Evolutionary conservation across 805 yeast genomes (phyloP).

Genomic region (Candida suzukii): DNA sequence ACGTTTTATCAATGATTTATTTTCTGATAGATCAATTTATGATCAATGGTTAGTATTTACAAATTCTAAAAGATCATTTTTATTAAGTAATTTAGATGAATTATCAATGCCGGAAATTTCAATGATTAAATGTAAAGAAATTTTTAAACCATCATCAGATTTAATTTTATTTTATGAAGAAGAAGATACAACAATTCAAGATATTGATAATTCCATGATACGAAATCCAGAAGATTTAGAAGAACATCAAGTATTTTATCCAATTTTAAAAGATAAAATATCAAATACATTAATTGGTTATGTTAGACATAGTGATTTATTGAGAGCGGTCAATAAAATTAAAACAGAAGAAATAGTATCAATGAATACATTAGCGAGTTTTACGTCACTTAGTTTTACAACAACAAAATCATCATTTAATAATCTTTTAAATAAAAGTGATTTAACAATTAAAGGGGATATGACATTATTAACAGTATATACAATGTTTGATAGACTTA

Average conservation of each 20-base stretch:
- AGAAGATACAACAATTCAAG: conserved; percentile 16
- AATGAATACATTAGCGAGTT: conserved; percentile 10
- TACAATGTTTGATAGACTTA: conserved; percentile 31
- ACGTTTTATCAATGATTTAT: conserved; percentile 61
- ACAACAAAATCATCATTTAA: conserved; percentile 11
- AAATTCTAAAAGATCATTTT: conserved; percentile 30
- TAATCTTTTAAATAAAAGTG: neutral
- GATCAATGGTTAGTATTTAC: conserved; percentile 44
- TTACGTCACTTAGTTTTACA: conserved; percentile 2
- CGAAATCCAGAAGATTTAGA: neutral
- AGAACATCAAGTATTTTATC: conserved; percentile 24
- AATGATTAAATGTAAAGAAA: conserved; percentile 23
- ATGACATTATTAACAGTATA: conserved; percentile 28
- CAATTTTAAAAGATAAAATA: conserved; percentile 30
- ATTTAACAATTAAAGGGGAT: conserved; percentile 17
- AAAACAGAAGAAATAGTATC: conserved; percentile 6
- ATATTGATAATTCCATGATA: conserved; percentile 10
- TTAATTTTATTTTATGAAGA: conserved; percentile 26
- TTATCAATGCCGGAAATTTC: conserved; percentile 29
- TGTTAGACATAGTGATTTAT: conserved; percentile 31
- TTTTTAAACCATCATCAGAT: conserved; percentile 27
- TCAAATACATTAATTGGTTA: conserved; percentile 35
- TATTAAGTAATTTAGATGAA: conserved; percentile 32
- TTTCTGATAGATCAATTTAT: conserved; percentile 55
- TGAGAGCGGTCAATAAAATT: conserved; percentile 16